These are phyloP conservation scores for Naganishia onofrii DNA, from an alignment of 768 basidiomycete species.

Conservation along the genomic window DNA sequence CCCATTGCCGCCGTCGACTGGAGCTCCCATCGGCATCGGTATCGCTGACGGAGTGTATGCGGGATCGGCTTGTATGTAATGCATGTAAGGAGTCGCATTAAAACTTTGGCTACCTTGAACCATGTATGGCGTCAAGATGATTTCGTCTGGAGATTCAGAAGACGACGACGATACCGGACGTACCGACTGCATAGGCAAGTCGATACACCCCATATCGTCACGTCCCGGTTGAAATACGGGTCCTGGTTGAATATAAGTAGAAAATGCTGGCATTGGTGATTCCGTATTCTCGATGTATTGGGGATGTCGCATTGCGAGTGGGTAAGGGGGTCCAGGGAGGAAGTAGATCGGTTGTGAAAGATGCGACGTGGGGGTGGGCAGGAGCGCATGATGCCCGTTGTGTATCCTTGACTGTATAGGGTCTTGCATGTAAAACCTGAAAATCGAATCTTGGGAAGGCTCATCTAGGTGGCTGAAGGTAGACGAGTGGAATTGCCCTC, in stretches of 20 bases:
- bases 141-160: background rate
- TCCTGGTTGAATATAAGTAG: background rate
- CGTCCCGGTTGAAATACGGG: background rate
- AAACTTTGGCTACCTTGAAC: background rate
- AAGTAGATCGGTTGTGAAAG: conserved; percentile 1
- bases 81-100: background rate
- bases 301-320: background rate
- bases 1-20: background rate
- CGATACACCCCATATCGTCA: background rate
- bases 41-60: background rate
- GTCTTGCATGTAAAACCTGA: background rate
- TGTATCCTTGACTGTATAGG: background rate
- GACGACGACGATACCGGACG: background rate
- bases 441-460: background rate
- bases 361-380: background rate
- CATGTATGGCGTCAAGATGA: background rate
- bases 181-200: background rate
- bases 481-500: background rate
- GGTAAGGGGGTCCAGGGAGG: background rate
- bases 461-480: background rate
- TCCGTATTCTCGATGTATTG: background rate
- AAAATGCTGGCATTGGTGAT: background rate
- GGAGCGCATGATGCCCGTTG: background rate
- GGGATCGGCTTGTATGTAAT: background rate
- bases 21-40: background rate